These are phyloP conservation scores for Sporothrix humicola DNA, from an alignment of 2,329 filamentous ascomycete species.

Conservation along the genomic window DNA sequence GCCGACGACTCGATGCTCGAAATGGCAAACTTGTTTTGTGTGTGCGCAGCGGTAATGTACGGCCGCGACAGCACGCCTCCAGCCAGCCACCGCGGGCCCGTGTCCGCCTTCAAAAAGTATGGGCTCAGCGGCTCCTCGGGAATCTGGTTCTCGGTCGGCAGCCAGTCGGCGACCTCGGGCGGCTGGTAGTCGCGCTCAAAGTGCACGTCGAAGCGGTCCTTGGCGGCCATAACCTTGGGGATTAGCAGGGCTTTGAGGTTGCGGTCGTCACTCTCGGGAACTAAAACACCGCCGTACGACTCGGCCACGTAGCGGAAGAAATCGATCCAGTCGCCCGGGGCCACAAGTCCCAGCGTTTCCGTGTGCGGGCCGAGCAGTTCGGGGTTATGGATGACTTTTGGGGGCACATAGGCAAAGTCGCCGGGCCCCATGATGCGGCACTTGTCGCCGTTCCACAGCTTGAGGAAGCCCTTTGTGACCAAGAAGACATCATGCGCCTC, in stretches of 20 bases:
- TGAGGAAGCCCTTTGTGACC: slow-evolving; percentile 23
- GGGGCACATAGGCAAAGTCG: slow-evolving; percentile 24
- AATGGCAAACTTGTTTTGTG: slow-evolving; percentile 19
- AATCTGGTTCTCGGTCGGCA: slow-evolving; percentile 16
- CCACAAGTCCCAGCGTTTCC: slow-evolving; percentile 1
- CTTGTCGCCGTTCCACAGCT: slow-evolving; percentile 28
- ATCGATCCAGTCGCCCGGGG: slow-evolving; percentile 24
- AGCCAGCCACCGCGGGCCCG: slow-evolving; percentile 22
- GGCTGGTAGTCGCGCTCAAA: slow-evolving; percentile 21
- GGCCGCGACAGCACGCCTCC: slow-evolving; percentile 22
- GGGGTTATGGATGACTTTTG: slow-evolving; percentile 24
- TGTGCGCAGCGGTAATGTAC: slow-evolving; percentile 12
- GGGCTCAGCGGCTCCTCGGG: not conserved
- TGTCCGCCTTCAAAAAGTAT: slow-evolving; percentile 7
- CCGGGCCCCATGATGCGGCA: slow-evolving; percentile 27
- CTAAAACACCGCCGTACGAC: slow-evolving; percentile 2
- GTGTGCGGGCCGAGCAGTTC: slow-evolving; percentile 26
- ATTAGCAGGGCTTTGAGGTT: not conserved
- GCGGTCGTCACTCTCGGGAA: slow-evolving; percentile 21
- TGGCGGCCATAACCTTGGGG: slow-evolving; percentile 28
- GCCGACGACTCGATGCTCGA: slow-evolving; percentile 24
- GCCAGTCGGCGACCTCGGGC: slow-evolving; percentile 17
- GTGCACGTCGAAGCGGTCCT: slow-evolving; percentile 18
- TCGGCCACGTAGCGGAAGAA: slow-evolving; percentile 25
- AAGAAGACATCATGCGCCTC: slow-evolving; percentile 24